Conservation (phyloP, 2,329 filamentous ascomycete genomes). For the Tolypocladium ovalisporum region DNA sequence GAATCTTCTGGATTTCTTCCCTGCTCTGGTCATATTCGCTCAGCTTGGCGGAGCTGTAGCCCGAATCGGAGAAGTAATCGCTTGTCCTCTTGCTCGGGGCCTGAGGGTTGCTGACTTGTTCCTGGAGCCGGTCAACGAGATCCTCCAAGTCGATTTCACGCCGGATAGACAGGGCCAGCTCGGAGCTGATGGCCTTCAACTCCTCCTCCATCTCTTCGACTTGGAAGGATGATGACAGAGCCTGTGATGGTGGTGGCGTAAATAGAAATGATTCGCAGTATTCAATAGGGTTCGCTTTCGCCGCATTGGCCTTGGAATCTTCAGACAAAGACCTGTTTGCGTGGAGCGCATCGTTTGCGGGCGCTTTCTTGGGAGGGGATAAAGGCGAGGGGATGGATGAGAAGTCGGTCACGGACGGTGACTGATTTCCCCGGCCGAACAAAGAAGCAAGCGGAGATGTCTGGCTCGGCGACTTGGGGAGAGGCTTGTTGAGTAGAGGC, state of each 20-base stretch:
- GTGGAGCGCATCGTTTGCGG: slow-evolving; percentile 19
- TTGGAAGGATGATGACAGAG: slow-evolving; percentile 35
- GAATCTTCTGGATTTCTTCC: slow-evolving; percentile 71
- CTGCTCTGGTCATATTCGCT: slow-evolving; percentile 53
- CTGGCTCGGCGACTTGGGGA: slow-evolving; percentile 41
- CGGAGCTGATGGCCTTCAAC: slow-evolving; percentile 81
- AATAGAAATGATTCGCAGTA: slow-evolving; percentile 42
- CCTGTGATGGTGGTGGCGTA: slow-evolving; percentile 31
- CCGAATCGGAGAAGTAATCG: slow-evolving; percentile 97
- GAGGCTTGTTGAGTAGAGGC: slow-evolving; percentile 39
- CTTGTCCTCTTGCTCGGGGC: slow-evolving; percentile 65
- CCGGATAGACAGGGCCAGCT: slow-evolving; percentile 85
- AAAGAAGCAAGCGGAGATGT: slow-evolving; percentile 37
- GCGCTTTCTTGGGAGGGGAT: slow-evolving; percentile 27
- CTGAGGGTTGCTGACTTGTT: slow-evolving; percentile 54
- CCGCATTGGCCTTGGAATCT: slow-evolving; percentile 27
- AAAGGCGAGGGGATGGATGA: slow-evolving; percentile 44
- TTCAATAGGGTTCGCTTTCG: slow-evolving; percentile 30
- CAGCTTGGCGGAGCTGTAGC: slow-evolving; percentile 72
- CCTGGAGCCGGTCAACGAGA: slow-evolving; percentile 75
- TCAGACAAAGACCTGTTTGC: slow-evolving; percentile 19
- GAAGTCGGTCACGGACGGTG: slow-evolving; percentile 37
- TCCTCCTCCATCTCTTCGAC: slow-evolving; percentile 90
- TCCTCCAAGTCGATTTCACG: slow-evolving; percentile 96
- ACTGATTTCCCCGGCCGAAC: slow-evolving; percentile 40